phyloP scores from a whole-genome alignment of 78 protist species.

The Dictyostelium citrinum region DNA sequence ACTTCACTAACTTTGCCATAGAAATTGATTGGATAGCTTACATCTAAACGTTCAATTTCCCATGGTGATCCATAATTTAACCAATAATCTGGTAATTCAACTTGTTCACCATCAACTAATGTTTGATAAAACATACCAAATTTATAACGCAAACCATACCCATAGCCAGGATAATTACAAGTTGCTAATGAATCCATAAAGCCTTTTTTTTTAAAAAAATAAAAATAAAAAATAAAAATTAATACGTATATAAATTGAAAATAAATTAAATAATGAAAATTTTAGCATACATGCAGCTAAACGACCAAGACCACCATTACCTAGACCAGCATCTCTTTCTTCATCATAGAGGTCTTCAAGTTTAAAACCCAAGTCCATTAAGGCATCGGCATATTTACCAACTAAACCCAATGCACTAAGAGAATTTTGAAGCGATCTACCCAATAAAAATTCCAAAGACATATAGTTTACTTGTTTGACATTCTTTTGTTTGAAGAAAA shows the following conservation, averaged over 20 bases:
- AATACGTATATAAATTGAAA: too few species aligned
- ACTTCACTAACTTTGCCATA: slow-evolving; percentile 58
- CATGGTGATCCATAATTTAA: slow-evolving; percentile 91
- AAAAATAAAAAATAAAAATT: too few species aligned
- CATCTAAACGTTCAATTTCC: slow-evolving; percentile 87
- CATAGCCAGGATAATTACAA: slow-evolving; percentile 92
- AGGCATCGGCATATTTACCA: slow-evolving; percentile 82
- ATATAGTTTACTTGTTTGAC: slow-evolving; percentile 76
- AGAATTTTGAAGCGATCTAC: slow-evolving; percentile 90
- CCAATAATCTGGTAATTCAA: slow-evolving; percentile 94
- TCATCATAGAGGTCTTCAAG: slow-evolving; percentile 89
- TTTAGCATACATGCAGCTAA: slow-evolving; percentile 92
- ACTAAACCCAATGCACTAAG: slow-evolving; percentile 84
- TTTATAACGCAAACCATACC: slow-evolving; percentile 90
- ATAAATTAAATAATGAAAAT: too few species aligned
- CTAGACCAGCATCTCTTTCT: slow-evolving; percentile 97
- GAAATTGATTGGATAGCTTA: slow-evolving; percentile 78
- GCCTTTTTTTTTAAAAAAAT: background rate
- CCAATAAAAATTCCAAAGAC: slow-evolving; percentile 94
- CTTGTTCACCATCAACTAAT: slow-evolving; percentile 89
- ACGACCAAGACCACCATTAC: slow-evolving; percentile 98
- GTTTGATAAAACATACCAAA: slow-evolving; percentile 92
- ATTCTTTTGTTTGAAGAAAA: slow-evolving; percentile 42
- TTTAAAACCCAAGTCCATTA: slow-evolving; percentile 71
- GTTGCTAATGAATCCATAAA: slow-evolving; percentile 96